Evolutionary conservation across 2,329 filamentous ascomycete genomes (phyloP).

Genomic region (Fusarium phyllophilum): DNA sequence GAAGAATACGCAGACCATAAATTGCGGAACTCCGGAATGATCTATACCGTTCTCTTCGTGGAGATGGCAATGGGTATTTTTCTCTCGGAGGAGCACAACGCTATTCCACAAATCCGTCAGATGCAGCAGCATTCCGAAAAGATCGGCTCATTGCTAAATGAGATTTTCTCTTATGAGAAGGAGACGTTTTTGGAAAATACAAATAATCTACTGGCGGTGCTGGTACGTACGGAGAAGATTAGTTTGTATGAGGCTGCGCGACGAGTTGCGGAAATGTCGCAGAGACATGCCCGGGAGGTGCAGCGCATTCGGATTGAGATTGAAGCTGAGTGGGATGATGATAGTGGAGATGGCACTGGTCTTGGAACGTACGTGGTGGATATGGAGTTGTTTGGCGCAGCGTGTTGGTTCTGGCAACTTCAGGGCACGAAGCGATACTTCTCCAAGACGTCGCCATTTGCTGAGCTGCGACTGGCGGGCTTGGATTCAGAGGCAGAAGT

Average conservation of each 20-base stretch:
- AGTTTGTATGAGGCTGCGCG: rapidly evolving
- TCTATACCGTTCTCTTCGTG: neutral
- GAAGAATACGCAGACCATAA: neutral
- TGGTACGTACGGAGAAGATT: rapidly evolving
- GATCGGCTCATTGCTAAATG: rapidly evolving
- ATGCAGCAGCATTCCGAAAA: neutral
- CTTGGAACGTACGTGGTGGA: rapidly evolving
- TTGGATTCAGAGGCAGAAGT: too few species aligned
- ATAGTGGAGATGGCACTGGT: rapidly evolving
- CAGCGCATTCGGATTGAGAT: neutral
- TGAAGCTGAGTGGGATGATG: rapidly evolving
- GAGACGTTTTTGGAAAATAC: neutral
- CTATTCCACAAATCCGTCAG: neutral
- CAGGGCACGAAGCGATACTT: neutral
- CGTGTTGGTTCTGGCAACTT: neutral
- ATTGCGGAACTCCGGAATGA: neutral
- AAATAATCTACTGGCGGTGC: neutral
- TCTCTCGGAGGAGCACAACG: rapidly evolving
- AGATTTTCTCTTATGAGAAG: neutral
- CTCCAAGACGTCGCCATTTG: neutral
- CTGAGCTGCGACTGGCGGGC: neutral
- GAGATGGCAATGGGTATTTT: neutral
- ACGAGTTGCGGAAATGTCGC: neutral
- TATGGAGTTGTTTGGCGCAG: neutral
- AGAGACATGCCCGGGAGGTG: neutral